Conservation (phyloP, 2,329 filamentous ascomycete species). For the Trichoderma sp. region DNA sequence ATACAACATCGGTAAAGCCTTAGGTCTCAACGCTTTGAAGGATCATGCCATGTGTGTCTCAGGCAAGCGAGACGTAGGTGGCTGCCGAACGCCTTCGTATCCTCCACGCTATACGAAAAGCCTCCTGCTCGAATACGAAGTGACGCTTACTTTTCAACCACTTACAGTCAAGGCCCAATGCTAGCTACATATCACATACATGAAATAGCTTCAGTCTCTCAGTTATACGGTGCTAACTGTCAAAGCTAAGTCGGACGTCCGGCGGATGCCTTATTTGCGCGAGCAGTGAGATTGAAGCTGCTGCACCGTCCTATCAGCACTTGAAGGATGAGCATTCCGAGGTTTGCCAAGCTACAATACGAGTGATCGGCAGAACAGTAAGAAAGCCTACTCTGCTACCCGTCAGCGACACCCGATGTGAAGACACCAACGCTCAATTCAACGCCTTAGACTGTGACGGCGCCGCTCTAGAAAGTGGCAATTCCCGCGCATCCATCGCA, state of each 20-base stretch:
- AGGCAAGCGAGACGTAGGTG: conserved; percentile 22
- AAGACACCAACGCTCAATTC: neutral
- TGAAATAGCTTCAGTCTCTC: conserved; percentile 18
- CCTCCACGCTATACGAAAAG: conserved; percentile 22
- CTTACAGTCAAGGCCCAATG: conserved; percentile 2
- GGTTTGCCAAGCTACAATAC: neutral
- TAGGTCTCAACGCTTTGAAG: conserved; percentile 4
- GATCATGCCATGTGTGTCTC: conserved; percentile 17
- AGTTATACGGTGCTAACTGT: conserved; percentile 10
- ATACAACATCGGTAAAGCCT: conserved; percentile 4
- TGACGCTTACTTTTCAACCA: conserved; percentile 19
- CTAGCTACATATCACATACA: conserved; percentile 16
- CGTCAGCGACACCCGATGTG: conserved; percentile 2
- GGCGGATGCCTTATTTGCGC: neutral
- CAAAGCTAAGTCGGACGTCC: neutral
- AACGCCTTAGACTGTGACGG: neutral
- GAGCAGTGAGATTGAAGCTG: neutral
- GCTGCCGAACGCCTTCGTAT: conserved; percentile 24
- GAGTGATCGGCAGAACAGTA: conserved; percentile 11
- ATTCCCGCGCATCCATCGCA: neutral
- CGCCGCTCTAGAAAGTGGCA: neutral
- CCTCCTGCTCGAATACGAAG: conserved; percentile 24
- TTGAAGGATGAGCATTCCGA: conserved; percentile 1
- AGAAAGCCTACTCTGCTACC: neutral
- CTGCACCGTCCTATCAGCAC: conserved; percentile 7